A percentile compares a stretch with the other conserved stretches of the same genome.
Conservation (phyloP, 2,329 filamentous ascomycete genomes). For the Cladosporium velox region DNA sequence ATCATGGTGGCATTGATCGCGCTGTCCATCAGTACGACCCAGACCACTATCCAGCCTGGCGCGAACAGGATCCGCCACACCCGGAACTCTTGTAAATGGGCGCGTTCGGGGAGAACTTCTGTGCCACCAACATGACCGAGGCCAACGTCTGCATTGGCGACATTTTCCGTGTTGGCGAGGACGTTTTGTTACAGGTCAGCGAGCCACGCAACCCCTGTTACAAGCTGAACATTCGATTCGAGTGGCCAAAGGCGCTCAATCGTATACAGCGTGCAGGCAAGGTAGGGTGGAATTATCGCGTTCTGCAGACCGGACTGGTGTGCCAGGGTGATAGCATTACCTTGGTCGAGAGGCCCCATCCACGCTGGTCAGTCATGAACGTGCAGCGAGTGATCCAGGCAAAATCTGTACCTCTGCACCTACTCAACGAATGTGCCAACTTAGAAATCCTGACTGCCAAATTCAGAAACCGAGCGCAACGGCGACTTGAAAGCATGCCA, state of each 20-base stretch:
- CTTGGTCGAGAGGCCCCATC: constrained; percentile 58
- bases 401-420: constrained; percentile 60
- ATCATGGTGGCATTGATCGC: constrained; percentile 63
- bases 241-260: constrained; percentile 22
- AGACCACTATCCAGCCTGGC: constrained; percentile 58
- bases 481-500: neutral
- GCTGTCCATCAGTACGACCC: constrained; percentile 61
- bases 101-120: constrained; percentile 64
- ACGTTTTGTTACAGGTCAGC: constrained; percentile 57
- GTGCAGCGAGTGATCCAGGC: constrained; percentile 49
- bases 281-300: constrained; percentile 25
- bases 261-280: constrained; percentile 23
- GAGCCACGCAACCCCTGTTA: constrained; percentile 65
- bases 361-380: constrained; percentile 63
- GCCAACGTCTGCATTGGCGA: constrained; percentile 66
- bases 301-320: constrained; percentile 48
- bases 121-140: constrained; percentile 60
- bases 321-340: constrained; percentile 58
- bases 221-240: constrained; percentile 65
- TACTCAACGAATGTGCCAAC: constrained; percentile 46
- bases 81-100: constrained; percentile 54
- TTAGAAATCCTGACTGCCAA: constrained; percentile 23
- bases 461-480: neutral
- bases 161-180: constrained; percentile 50
- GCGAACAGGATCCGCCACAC: constrained; percentile 51